Percentiles rank a stretch among this genome's conserved stretches.
phyloP scores from a whole-genome alignment of 2,329 filamentous ascomycete genomes.

The Elsinoe fawcettii region DNA sequence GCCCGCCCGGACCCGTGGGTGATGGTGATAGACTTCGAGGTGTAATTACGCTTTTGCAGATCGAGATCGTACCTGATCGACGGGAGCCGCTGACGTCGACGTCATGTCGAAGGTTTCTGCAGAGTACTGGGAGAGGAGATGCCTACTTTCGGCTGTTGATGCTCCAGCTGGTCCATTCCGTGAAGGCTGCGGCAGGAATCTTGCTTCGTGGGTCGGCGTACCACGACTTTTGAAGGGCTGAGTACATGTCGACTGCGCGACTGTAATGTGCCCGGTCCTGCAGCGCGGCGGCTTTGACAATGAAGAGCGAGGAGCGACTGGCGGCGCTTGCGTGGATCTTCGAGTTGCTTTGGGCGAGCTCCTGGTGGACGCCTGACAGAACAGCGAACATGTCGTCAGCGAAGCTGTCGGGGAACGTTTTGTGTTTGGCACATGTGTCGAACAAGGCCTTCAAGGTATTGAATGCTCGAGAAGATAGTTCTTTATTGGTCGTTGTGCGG shows the following conservation, averaged over 20 bases:
- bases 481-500: conserved; percentile 67
- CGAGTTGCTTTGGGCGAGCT: conserved; percentile 55
- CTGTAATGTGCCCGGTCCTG: conserved; percentile 35
- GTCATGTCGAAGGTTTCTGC: background rate
- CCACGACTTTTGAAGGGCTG: conserved; percentile 38
- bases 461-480: conserved; percentile 64
- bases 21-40: background rate
- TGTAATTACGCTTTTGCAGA: background rate
- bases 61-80: background rate
- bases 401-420: conserved; percentile 36
- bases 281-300: conserved; percentile 55
- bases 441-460: conserved; percentile 66
- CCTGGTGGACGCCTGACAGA: conserved; percentile 60
- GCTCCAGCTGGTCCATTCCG: conserved; percentile 41
- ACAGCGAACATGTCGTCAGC: conserved; percentile 46
- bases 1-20: background rate
- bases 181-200: conserved; percentile 39
- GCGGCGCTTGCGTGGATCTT: conserved; percentile 67
- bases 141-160: conserved; percentile 19
- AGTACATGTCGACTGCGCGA: conserved; percentile 36
- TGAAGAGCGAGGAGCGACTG: conserved; percentile 62
- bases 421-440: conserved; percentile 50
- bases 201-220: conserved; percentile 34
- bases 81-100: background rate
- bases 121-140: background rate